Evolutionary conservation across 2,329 filamentous ascomycete species (phyloP).

Genomic region (Rasamsonia emersonii): DNA sequence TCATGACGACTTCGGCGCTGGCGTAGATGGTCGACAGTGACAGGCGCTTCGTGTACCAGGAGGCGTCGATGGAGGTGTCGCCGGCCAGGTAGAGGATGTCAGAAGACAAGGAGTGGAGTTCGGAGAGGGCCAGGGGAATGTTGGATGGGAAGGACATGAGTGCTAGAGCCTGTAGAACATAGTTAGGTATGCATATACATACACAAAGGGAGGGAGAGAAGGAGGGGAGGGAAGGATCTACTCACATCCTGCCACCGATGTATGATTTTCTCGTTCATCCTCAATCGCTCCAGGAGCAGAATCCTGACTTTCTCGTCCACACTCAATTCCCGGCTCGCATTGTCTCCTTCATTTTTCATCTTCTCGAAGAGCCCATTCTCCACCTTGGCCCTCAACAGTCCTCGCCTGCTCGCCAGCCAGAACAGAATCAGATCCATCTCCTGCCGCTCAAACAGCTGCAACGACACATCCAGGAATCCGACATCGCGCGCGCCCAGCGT

Average conservation of each 20-base stretch:
- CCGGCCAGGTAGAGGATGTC: slow-evolving; percentile 86
- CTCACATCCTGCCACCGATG: slow-evolving; percentile 78
- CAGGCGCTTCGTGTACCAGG: slow-evolving; percentile 74
- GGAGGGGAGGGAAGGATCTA: slow-evolving; percentile 9
- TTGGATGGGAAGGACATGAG: slow-evolving; percentile 81
- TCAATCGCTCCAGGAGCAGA: slow-evolving; percentile 67
- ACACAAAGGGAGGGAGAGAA: slow-evolving; percentile 4
- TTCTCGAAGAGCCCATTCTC: slow-evolving; percentile 20
- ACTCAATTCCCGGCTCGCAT: slow-evolving; percentile 26
- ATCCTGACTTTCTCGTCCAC: slow-evolving; percentile 58
- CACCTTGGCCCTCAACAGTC: slow-evolving; percentile 26
- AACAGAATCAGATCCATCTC: slow-evolving; percentile 66
- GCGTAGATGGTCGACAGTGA: slow-evolving; percentile 61
- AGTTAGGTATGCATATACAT: slow-evolving; percentile 9
- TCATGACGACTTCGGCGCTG: slow-evolving; percentile 85
- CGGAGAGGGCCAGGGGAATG: slow-evolving; percentile 64
- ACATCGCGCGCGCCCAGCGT: slow-evolving; percentile 71
- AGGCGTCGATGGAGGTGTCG: slow-evolving; percentile 70
- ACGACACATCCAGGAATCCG: slow-evolving; percentile 78
- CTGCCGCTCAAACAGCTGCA: slow-evolving; percentile 70
- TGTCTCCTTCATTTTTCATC: slow-evolving; percentile 6
- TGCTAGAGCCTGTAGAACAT: slow-evolving; percentile 61
- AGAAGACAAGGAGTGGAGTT: slow-evolving; percentile 75
- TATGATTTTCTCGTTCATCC: slow-evolving; percentile 64
- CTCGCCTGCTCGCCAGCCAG: slow-evolving; percentile 34